Evolutionary conservation across 139 green algal species (phyloP), one percentile per base, ranked within the genome.

Genomic region (Desmodesmus armatus): DNA sequence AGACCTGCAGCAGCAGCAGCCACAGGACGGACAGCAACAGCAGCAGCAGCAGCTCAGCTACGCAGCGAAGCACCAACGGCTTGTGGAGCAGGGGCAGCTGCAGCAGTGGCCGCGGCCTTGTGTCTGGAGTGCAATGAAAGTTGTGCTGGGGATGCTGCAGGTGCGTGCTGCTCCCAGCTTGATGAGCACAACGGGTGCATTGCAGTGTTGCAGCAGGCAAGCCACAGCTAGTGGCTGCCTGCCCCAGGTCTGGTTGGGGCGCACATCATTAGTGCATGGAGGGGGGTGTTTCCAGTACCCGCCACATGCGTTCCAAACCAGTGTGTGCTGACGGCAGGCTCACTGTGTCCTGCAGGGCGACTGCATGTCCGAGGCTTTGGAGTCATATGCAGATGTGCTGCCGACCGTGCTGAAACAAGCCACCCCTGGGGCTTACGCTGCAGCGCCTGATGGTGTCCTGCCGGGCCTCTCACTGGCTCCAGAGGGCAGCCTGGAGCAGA

Each of bases 61-160:
- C 33, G 17, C 33, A 3, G 33, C 44, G 66, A 33, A 19, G 31
- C 53, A 60, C 37, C 72, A 23, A 31, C 55, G 55, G 35, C 40
- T 82, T 35, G 62, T 82, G 43, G 51, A 7, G 19, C n/a, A 13
- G 5, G 33, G 37, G n/a, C 51, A 82, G 33, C 62, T 25, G 23
- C 76, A 82, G 55, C 29, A 27, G 9, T 82, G 76, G 76, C 51
- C 55, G 19, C 31, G 11, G 39, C 37, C 29, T 1, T 39, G 44
- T n/a, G 55, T 82, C 35, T 82, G 76, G 76, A 40, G 40, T 40
- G 76, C 37, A 11, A 37, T 82, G 37, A 71, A 82, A 21, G 27
- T 55, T 27, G 35, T 82, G 76, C 76, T 82, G 40, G 76, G 76
- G 23, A n/a, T 82, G 76, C 41, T 82, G 76, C 23, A 82, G 76